These are phyloP conservation scores for Nicotiana knightiana DNA, from an alignment of 257 asterid genomes.

Conservation along the genomic window DNA sequence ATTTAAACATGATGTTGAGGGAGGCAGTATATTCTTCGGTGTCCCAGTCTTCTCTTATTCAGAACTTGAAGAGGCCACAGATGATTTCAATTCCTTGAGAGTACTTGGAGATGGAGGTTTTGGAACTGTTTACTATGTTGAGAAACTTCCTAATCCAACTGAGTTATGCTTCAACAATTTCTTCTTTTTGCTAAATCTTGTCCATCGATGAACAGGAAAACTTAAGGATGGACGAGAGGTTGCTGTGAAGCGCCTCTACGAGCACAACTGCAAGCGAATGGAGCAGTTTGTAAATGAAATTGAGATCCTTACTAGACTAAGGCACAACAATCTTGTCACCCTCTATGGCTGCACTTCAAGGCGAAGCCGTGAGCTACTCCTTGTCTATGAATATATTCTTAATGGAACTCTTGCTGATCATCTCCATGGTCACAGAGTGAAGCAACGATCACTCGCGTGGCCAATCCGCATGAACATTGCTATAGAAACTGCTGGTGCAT, in stretches of 20 bases:
- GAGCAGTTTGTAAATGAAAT: constrained; percentile 8
- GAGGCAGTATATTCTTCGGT: neutral
- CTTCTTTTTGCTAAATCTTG: neutral
- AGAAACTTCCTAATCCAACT: neutral
- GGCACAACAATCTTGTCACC: constrained; percentile 6
- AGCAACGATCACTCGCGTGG: neutral
- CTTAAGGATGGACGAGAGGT: constrained; percentile 8
- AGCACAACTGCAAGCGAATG: constrained; percentile 10
- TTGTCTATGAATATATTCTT: neutral
- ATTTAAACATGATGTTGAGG: neutral
- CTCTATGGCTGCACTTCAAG: constrained; percentile 11
- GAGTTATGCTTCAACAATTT: neutral
- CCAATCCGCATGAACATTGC: neutral
- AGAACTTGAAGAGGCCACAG: constrained; percentile 8
- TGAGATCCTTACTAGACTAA: constrained; percentile 1
- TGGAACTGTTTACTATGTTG: constrained; percentile 9
- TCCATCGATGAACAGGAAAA: neutral
- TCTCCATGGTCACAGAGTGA: neutral
- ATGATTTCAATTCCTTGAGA: constrained; percentile 1
- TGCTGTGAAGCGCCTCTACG: neutral
- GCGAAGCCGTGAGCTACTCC: constrained; percentile 11
- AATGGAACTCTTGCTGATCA: constrained; percentile 13
- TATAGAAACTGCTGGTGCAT: neutral
- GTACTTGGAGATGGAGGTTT: constrained; percentile 16
- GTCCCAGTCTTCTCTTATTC: constrained; percentile 1